Base-by-base conservation (phyloP, 2,329 filamentous ascomycete species). In the Alternaria sp. region DNA sequence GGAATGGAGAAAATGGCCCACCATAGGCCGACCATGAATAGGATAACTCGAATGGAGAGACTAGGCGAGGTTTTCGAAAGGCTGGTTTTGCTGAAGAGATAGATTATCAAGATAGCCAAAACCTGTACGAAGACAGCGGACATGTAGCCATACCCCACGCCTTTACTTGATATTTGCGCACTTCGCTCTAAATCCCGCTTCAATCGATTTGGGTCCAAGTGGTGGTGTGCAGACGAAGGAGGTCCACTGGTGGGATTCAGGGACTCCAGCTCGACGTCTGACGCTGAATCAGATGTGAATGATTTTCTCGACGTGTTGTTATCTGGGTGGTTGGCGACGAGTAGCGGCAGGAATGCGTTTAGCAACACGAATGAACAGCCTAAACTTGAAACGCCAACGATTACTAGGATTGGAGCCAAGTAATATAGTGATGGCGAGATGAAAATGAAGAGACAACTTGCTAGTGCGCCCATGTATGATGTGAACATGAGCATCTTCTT, bases 361-460 rank as follows among this genome's bases (percentile, higher is more conserved):
- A 97, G 83, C n/a, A 98, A 83, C 3, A 97, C 94, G 76, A 97
- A 97, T 0, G 93, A 96, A n/a, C 92, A 93, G 18, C 94, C 94
- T 68, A 97, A 93, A 39, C 92, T 93, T 1, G 92, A 94, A 72
- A 97, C 96, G 42, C 92, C 91, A 41, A 97, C 81, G 65, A 97
- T 91, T 28, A 93, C 92, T 41, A 97, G 83, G 3, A 97, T 65
- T 0, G 91, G 91, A 24, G 90, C 94, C 7, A 97, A 77, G 4
- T 96, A 78, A 74, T 96, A 97, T n/a, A 92, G 80, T 39, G 85
- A 83, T 30, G 92, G 89, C 46, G 85, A 84, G 51, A 97, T 86
- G 55, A 91, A 88, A 51, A 97, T 86, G 81, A 95, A 97, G 1
- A 89, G 81, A 87, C 95, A 94, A 55, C 93, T 93, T 36, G 88